Base-by-base conservation (phyloP, 495 filamentous ascomycete species). In the Penicillium parvum region DNA sequence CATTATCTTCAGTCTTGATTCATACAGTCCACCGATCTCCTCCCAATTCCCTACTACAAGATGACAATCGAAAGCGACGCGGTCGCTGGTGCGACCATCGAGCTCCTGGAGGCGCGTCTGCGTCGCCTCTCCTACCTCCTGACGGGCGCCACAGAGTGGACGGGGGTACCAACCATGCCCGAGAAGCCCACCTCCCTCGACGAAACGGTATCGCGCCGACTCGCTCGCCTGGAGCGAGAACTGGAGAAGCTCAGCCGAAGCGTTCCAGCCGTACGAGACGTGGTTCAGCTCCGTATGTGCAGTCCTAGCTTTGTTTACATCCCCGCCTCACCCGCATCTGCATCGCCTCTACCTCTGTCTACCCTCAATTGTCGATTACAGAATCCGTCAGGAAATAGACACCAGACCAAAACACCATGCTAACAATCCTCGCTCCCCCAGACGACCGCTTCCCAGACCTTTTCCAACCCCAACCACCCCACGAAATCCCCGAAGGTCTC, bases 71-170 rank as follows among this genome's bases (percentile, higher is more conserved):
- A 70, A 62, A 63, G 61, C 36, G 62, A 68, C 12, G 51, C 59
- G 6, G 50, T 71, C 30, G 66, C 68, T 2, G 60, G 65, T 4
- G 65, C 68, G 7, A 91, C 90, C 1, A 79, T 94, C 34, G 79
- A 83, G 23, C 73, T 87, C 36, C 83, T 96, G 4, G 84, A 90
- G 52, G 69, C 70, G n/a, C 84, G 90, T 26, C 74, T 96, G 22
- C 71, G 74, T 34, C 76, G 85, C 18, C 69, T 94, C 34, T 81
- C 88, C 47, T 90, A 84, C 63, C 71, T 85, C 21, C 71, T 96
- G 34, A 79, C 79, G 48, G 88, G 88, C 50, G 57, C 68, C 56
- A 61, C 61, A 10, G 58, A 64, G 43, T 62, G 71, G 75, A 52
- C 60, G 48, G 49, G 62, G 48, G 29, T 65, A 64, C 45, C 75